Percentiles rank a stretch among this genome's conserved stretches.
Evolutionary conservation across 148 eudicot species (phyloP).

Genomic region (Rhododendron williamsianum): DNA sequence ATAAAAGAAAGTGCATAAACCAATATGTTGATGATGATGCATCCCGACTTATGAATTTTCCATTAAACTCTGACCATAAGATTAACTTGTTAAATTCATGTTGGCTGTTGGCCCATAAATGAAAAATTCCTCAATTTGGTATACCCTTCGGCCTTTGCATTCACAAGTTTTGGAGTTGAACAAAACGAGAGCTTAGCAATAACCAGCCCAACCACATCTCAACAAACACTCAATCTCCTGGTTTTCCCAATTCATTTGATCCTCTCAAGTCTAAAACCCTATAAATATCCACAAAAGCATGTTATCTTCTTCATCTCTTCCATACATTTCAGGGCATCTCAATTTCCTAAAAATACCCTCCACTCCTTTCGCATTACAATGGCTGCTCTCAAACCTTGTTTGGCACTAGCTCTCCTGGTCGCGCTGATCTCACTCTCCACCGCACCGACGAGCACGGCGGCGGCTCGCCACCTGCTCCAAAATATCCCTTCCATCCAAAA

Average conservation of each 20-base stretch:
- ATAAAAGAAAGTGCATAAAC: neutral
- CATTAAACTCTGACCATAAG: neutral
- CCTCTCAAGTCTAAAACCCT: neutral
- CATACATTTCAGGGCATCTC: neutral
- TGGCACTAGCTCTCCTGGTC: neutral
- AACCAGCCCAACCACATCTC: neutral
- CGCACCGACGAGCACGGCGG: neutral
- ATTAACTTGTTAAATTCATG: neutral
- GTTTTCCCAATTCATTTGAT: neutral
- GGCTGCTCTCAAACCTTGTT: neutral
- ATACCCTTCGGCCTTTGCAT: neutral
- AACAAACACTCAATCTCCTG: neutral
- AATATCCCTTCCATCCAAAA: neutral
- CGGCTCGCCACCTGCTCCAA: neutral
- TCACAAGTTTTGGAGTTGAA: conserved; percentile 2
- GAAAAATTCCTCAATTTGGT: neutral
- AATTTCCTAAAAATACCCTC: neutral
- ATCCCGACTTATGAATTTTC: neutral
- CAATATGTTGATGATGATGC: neutral
- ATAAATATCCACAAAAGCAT: neutral
- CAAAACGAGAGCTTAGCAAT: neutral
- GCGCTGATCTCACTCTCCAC: neutral
- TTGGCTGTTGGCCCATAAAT: neutral
- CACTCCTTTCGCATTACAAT: neutral
- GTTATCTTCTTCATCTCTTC: neutral